Evolutionary conservation across 1,284 basidiomycete species (phyloP), one percentile per base, ranked within the genome.

Genomic region (Ceratobasidium sp.): DNA sequence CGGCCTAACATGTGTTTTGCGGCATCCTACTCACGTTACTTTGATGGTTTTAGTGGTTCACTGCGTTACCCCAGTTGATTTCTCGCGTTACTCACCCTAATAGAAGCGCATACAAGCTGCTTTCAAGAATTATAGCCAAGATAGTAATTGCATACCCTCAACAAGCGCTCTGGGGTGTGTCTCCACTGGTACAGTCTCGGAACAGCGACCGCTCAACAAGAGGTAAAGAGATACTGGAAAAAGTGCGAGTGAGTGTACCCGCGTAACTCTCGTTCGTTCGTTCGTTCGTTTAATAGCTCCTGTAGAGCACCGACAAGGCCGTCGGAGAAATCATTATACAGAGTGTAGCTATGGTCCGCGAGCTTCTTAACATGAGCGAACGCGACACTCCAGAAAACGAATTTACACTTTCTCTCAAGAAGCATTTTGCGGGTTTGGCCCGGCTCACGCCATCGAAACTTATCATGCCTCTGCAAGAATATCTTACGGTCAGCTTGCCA

Each of bases 31-130:
- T 75, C 33, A 60, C n/a, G n/a, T 69, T 53, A n/a, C 33, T 28
- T 49, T 51, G 49, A 60, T 79, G 42, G 63, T 79, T 75, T 18
- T 82, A 98, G 96, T 99, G 97, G 95, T 94, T 94, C 81, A 97
- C 95, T 0, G 97, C 97, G 0, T 97, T 99, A 81, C 97, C 98
- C 7, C 98, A 99, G 87, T 94, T 99, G 78, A 95, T 98, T 12
- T 99, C 98, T 33, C 92, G 98, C 10, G 94, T 99, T 49, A 94
- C 93, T 23, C 96, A 99, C 82, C 87, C 86, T 20, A 94, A 95
- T 82, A 83, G 86, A n/a, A 88, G 88, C 0, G 93, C 97, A 1
- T 94, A 91, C 83, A 84, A 84, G 0, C 86, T 92, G 18, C 86
- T 99, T 20, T 88, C 91, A 1, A 87, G 86, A 77, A 90, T 99